A percentile compares a stretch with the other conserved stretches of the same genome.
These are phyloP conservation scores for Limonium bicolor DNA, from an alignment of 148 eudicot species.

Conservation along the genomic window DNA sequence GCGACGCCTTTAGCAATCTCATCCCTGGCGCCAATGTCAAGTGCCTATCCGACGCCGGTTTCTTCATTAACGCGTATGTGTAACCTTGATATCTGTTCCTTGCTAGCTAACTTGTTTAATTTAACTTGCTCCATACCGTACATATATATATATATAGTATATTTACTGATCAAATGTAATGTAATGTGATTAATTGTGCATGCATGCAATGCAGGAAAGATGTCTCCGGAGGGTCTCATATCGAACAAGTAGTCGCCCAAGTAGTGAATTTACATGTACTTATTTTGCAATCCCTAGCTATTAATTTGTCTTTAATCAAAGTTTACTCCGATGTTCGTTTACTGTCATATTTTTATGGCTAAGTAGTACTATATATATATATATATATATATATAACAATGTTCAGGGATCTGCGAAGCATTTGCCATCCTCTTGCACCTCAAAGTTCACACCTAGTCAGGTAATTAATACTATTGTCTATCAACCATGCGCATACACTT, in stretches of 20 bases:
- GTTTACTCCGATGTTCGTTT: not conserved
- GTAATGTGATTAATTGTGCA: not conserved
- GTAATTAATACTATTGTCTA: not conserved
- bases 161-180: not conserved
- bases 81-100: no score
- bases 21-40: conserved; percentile 4
- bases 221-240: not conserved
- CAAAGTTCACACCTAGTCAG: not conserved
- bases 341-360: no score
- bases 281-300: not conserved
- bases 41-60: conserved; percentile 3
- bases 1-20: not conserved
- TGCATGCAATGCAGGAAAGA: not conserved
- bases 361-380: no score
- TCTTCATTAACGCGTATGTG: conserved; percentile 1
- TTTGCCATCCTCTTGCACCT: conserved; percentile 4
- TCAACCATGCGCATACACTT: not conserved
- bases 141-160: not conserved
- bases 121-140: no score
- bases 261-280: conserved; percentile 1
- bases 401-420: conserved; percentile 1
- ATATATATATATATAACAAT: no score
- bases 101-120: no score
- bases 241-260: not conserved
- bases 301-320: not conserved